Conservation (phyloP, 1,284 basidiomycete species). For the Leccinum pachyderme region DNA sequence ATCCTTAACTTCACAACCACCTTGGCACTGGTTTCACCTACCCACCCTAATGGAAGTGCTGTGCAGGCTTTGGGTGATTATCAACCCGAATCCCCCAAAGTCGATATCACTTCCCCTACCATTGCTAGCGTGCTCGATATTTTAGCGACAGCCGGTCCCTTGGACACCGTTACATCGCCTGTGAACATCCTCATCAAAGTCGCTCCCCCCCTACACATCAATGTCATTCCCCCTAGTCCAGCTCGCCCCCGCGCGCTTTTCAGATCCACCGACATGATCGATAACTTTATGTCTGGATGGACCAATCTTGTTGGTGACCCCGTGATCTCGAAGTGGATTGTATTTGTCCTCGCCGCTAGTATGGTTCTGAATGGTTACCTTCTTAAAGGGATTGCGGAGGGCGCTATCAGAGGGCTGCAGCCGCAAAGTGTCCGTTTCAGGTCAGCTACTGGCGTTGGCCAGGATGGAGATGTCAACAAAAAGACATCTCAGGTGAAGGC, state of each 20-base stretch:
- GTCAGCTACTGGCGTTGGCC: slow-evolving; percentile 33
- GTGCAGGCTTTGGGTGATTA: slow-evolving; percentile 22
- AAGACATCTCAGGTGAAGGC: slow-evolving; percentile 16
- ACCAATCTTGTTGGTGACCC: slow-evolving; percentile 94
- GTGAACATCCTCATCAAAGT: slow-evolving; percentile 69
- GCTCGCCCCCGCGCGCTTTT: slow-evolving; percentile 26
- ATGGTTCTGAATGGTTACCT: slow-evolving; percentile 94
- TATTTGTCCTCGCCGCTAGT: slow-evolving; percentile 82
- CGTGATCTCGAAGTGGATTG: slow-evolving; percentile 94
- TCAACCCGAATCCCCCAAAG: slow-evolving; percentile 45
- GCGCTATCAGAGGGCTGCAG: slow-evolving; percentile 41
- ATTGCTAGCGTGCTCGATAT: slow-evolving; percentile 59
- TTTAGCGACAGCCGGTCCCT: slow-evolving; percentile 44
- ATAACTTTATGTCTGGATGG: slow-evolving; percentile 93
- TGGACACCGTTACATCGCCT: slow-evolving; percentile 29
- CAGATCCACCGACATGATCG: slow-evolving; percentile 48
- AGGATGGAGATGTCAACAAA: slow-evolving; percentile 28
- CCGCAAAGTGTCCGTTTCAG: slow-evolving; percentile 48
- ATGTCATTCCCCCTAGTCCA: slow-evolving; percentile 40
- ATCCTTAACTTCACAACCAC: slow-evolving; percentile 94
- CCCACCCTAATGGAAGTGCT: slow-evolving; percentile 22
- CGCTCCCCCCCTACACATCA: slow-evolving; percentile 62
- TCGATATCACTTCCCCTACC: slow-evolving; percentile 62
- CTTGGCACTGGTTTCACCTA: slow-evolving; percentile 59
- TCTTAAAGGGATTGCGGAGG: slow-evolving; percentile 73